phyloP scores from a whole-genome alignment of 805 yeast genomes.

The Cyberlindnera veronae region DNA sequence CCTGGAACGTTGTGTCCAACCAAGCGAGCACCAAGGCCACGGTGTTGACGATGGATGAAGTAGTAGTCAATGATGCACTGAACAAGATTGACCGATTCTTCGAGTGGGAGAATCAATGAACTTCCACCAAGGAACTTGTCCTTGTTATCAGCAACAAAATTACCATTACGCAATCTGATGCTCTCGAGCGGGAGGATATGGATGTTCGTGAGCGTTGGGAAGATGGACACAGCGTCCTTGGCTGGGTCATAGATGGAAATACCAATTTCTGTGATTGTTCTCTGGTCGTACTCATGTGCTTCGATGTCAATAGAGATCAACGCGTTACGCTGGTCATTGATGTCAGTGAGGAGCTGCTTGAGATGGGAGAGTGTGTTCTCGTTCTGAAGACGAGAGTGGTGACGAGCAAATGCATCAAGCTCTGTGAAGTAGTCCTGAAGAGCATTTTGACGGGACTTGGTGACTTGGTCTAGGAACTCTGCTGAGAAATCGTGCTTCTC shows the following conservation, averaged over 20 bases:
- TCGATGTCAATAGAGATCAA: constrained; percentile 50
- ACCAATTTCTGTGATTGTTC: constrained; percentile 53
- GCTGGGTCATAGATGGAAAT: constrained; percentile 54
- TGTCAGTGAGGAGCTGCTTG: background rate
- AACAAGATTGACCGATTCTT: constrained; percentile 36
- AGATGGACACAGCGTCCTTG: constrained; percentile 35
- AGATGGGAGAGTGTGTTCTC: background rate
- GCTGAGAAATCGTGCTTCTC: background rate
- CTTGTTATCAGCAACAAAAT: constrained; percentile 50
- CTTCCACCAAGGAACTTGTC: constrained; percentile 46
- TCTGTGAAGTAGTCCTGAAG: background rate
- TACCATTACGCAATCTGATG: constrained; percentile 40
- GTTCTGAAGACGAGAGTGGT: background rate
- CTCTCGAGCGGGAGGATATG: constrained; percentile 45
- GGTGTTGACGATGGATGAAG: constrained; percentile 34
- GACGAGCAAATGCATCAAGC: background rate
- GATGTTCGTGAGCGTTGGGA: constrained; percentile 39
- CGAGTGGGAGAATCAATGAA: constrained; percentile 38
- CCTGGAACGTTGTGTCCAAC: constrained; percentile 60
- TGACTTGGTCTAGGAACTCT: background rate
- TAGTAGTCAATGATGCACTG: constrained; percentile 44
- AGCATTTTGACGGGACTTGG: background rate
- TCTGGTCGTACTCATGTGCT: constrained; percentile 46
- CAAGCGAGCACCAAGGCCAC: constrained; percentile 35
- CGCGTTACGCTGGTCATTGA: constrained; percentile 13